Percentiles rank a stretch among this genome's conserved stretches.
Evolutionary conservation across 2,329 filamentous ascomycete genomes (phyloP).

Genomic region (Ambrosiella xylebori): DNA sequence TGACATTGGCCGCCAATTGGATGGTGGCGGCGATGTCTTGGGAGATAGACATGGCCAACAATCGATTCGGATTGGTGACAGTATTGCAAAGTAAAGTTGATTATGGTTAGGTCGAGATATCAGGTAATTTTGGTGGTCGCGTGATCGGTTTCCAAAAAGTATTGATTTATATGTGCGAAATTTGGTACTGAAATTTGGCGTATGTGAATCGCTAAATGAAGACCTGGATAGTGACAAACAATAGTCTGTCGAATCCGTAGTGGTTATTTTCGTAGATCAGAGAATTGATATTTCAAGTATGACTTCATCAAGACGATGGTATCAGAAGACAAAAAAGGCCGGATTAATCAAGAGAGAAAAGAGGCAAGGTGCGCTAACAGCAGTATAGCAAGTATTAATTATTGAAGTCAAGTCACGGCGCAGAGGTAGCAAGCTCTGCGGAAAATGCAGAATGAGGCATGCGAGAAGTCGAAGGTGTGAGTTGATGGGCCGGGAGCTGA

Average conservation of each 20-base stretch:
- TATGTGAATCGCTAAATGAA: no score
- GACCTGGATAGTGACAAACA: no score
- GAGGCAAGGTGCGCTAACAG: not conserved
- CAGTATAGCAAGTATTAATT: not conserved
- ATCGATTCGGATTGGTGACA: not conserved
- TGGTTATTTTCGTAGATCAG: no score
- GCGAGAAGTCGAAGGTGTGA: not conserved
- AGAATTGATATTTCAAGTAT: not conserved
- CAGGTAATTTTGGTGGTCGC: not conserved
- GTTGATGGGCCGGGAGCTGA: not conserved
- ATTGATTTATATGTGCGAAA: not conserved
- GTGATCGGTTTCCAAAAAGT: not conserved
- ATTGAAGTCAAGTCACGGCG: not conserved
- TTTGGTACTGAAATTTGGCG: not conserved
- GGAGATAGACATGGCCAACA: conserved; percentile 6
- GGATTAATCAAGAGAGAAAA: not conserved
- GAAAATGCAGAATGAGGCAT: not conserved
- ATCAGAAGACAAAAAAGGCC: not conserved
- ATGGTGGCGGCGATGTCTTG: conserved; percentile 7
- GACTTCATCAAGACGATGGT: not conserved
- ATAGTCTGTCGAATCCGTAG: no score
- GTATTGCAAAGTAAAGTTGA: not conserved
- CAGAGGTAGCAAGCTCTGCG: not conserved
- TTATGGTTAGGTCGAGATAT: not conserved
- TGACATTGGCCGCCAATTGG: conserved; percentile 8